Evolutionary conservation across 2,329 filamentous ascomycete genomes (phyloP), one percentile per base, ranked within the genome.

Genomic region (Parastagonospora nodorum): DNA sequence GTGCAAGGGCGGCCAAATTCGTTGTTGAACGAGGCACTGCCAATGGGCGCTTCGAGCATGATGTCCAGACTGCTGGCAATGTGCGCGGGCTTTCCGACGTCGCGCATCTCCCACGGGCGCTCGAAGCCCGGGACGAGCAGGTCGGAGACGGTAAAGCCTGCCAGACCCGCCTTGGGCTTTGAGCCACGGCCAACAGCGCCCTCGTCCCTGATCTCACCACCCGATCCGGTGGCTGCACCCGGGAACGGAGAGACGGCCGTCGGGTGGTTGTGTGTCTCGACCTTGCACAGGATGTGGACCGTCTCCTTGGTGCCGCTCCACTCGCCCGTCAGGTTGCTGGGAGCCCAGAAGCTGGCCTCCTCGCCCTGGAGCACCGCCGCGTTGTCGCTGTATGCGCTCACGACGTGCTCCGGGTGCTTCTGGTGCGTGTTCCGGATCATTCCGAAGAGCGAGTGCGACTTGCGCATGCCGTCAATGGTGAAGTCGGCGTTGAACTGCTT

Each of bases 401-500:
- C 84, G n/a, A 92, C 95, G 70, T 86, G 88, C 45, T 89, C 80
- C 0, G 91, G 90, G 50, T 84, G 77, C 57, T 86, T 88, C 64
- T 85, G 84, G 77, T 99, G 92, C 1, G 94, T 99, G 73, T 97
- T 96, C 61, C 89, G 84, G 69, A 99, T 99, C 94, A 99, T 97
- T 31, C 86, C 86, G 69, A 99, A 99, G 7, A 99, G 82, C 60
- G 88, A 93, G 70, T 88, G 84, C 39, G 84, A 82, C 82, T 92
- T 94, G 58, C 82, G 78, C 60, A 88, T 81, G 45, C 92, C 92
- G 72, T 99, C 92, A 64, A 99, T 95, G 12, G 88, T 94, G 91
- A 94, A 99, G 51, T 87, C 88, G 27, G 94, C 92, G 74, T 99
- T 99, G 83, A 99, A 99, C 65, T 95, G 89, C 80, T 97, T 96